Percentiles rank a stretch among this genome's conserved stretches.
Evolutionary conservation across 169 alveolate genomes (phyloP).

Genomic region (Plasmodium sp.): DNA sequence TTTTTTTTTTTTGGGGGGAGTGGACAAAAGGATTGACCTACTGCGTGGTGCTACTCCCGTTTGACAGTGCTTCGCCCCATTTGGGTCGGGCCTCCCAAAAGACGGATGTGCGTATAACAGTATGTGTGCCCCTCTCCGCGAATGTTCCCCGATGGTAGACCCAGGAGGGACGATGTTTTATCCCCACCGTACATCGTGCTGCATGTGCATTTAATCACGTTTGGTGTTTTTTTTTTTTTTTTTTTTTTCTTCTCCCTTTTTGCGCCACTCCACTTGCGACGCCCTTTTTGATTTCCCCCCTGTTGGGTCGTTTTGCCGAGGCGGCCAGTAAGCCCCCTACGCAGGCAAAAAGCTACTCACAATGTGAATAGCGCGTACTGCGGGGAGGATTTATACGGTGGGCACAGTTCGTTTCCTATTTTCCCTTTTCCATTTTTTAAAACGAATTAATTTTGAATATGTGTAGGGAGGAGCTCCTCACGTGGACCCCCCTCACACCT

Average conservation of each 20-base stretch:
- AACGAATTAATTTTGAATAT: not conserved
- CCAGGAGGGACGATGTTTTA: not conserved
- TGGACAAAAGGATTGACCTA: not conserved
- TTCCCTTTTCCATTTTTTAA: not conserved
- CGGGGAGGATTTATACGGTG: not conserved
- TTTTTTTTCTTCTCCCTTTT: not conserved
- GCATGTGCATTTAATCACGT: not conserved
- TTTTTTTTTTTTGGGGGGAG: not conserved
- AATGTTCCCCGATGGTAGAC: not conserved
- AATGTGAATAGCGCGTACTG: not conserved
- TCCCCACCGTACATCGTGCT: not conserved
- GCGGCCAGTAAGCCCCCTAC: not conserved
- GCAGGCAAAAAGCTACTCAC: not conserved
- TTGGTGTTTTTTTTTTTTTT: no score
- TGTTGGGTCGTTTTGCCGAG: not conserved
- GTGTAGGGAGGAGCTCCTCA: not conserved
- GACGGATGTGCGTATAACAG: not conserved
- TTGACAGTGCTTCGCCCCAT: not conserved
- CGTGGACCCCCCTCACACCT: not conserved
- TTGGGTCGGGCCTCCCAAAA: not conserved
- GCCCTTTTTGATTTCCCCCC: not conserved
- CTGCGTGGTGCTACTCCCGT: not conserved
- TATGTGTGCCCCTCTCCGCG: not conserved
- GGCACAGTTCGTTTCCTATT: not conserved
- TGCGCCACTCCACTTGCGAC: not conserved